phyloP scores from a whole-genome alignment of 306 rosid species.

The Mimosa bimucronata region DNA sequence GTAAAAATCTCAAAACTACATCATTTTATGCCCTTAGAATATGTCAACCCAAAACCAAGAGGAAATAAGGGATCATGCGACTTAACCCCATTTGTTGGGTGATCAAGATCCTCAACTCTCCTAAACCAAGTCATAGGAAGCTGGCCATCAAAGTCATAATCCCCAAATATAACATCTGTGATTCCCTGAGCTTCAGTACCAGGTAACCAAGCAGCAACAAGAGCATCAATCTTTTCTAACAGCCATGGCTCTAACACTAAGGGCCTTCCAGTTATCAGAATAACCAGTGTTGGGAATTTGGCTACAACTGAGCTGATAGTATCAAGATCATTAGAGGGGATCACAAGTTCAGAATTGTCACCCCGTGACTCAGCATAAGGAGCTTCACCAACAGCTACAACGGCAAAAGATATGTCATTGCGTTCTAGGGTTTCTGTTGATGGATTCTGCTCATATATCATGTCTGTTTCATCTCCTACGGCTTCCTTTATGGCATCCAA shows the following conservation, averaged over 20 bases:
- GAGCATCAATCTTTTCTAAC: conserved; percentile 63
- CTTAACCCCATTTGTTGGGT: conserved; percentile 21
- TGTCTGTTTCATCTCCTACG: conserved; percentile 64
- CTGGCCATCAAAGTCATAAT: no score
- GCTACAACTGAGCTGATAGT: conserved; percentile 64
- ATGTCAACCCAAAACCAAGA: conserved; percentile 64
- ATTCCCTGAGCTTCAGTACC: no score
- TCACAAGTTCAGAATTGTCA: conserved; percentile 60
- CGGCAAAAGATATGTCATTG: conserved; percentile 64
- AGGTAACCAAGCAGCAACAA: conserved; percentile 94
- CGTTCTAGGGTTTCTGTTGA: conserved; percentile 55
- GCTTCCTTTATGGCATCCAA: conserved; percentile 76
- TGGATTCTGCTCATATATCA: conserved; percentile 58
- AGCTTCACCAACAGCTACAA: conserved; percentile 78
- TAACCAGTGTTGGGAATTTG: conserved; percentile 70
- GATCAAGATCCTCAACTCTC: no score
- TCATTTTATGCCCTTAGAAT: conserved; percentile 25
- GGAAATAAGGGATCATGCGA: no score
- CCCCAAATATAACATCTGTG: no score
- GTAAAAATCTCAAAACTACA: no score
- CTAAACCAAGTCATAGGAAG: no score
- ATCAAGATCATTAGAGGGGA: conserved; percentile 61
- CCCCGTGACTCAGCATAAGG: conserved; percentile 76
- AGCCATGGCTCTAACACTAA: conserved; percentile 64
- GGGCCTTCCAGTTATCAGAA: conserved; percentile 83